Conservation (phyloP, 805 yeast genomes). For the Priceomyces melissophilus region DNA sequence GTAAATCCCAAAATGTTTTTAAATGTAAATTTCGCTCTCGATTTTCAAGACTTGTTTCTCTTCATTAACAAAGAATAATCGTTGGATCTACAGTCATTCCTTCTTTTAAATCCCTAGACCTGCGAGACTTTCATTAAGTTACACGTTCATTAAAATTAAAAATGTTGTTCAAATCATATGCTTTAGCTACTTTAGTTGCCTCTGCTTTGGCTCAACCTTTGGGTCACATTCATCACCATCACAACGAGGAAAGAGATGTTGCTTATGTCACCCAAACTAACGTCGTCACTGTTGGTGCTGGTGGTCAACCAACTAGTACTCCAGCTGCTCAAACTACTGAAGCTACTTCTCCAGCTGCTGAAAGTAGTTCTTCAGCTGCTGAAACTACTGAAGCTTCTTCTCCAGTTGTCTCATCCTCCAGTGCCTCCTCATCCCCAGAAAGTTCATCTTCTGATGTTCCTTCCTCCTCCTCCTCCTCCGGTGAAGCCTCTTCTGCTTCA, state of each 20-base stretch:
- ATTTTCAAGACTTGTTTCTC: neutral
- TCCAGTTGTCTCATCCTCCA: slow-evolving; percentile 9
- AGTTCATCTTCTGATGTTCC: slow-evolving; percentile 7
- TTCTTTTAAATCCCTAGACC: slow-evolving; percentile 24
- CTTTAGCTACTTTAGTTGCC: slow-evolving; percentile 48
- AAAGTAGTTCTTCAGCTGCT: slow-evolving; percentile 3
- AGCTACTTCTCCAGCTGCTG: slow-evolving; percentile 11
- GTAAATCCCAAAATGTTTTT: neutral
- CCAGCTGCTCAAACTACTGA: slow-evolving; percentile 22
- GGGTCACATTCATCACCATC: slow-evolving; percentile 53
- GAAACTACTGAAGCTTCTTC: slow-evolving; percentile 10
- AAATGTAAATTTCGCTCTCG: neutral
- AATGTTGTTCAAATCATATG: slow-evolving; percentile 50
- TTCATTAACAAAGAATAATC: slow-evolving; percentile 1
- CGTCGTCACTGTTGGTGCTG: slow-evolving; percentile 36
- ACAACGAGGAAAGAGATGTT: slow-evolving; percentile 43
- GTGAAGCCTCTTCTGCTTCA: slow-evolving; percentile 9
- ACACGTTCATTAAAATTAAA: slow-evolving; percentile 1
- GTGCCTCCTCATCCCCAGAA: slow-evolving; percentile 6
- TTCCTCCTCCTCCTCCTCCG: slow-evolving; percentile 9
- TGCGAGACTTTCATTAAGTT: slow-evolving; percentile 14
- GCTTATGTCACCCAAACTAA: slow-evolving; percentile 44
- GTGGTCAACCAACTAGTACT: slow-evolving; percentile 5
- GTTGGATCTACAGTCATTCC: slow-evolving; percentile 34
- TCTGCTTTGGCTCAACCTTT: slow-evolving; percentile 58